These are phyloP conservation scores for Fraxinus xanthoxyloides DNA, from an alignment of 305 asterid genomes.

Conservation along the genomic window DNA sequence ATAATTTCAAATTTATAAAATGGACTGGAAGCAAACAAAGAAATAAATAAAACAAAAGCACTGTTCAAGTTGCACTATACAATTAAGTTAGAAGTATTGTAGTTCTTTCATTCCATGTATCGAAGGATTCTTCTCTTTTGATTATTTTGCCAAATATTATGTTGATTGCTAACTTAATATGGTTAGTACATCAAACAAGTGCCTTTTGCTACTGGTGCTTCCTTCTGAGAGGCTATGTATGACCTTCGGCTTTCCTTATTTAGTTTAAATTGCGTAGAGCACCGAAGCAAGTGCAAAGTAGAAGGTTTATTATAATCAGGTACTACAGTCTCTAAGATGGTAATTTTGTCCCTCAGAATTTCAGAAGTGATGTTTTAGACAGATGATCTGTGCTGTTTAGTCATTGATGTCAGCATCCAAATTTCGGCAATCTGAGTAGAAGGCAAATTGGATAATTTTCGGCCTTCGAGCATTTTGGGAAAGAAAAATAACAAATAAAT, in stretches of 20 bases:
- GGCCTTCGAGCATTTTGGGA: neutral
- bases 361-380: neutral
- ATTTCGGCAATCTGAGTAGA: neutral
- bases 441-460: neutral
- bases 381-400: neutral
- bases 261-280: neutral
- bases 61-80: neutral
- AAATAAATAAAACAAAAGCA: neutral
- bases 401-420: neutral
- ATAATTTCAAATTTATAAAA: neutral
- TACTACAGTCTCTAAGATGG: neutral
- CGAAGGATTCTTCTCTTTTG: neutral
- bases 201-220: neutral
- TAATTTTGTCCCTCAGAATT: neutral
- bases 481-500: neutral
- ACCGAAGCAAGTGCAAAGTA: neutral
- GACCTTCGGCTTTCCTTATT: neutral
- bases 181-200: neutral
- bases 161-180: neutral
- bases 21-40: neutral
- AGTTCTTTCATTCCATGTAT: neutral
- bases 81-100: neutral
- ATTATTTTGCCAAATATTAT: neutral
- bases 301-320: neutral
- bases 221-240: neutral